Percentiles rank a stretch among this genome's conserved stretches.
phyloP scores from a whole-genome alignment of 352 stramenopile species.

The Elongisporangium senticosum region DNA sequence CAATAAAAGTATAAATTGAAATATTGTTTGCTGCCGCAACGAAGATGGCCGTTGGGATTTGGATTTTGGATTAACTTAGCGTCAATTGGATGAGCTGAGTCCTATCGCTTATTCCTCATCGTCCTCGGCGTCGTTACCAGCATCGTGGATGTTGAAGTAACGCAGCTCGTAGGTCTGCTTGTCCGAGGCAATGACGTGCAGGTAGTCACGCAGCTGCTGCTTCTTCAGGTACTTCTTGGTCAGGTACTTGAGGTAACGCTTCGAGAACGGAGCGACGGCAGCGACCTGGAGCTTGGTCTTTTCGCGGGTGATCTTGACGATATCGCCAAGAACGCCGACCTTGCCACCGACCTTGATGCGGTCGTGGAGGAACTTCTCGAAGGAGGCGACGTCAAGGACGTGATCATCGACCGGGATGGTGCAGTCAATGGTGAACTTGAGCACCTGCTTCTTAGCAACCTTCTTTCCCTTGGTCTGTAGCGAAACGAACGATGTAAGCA shows the following conservation, averaged over 20 bases:
- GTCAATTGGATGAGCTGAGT: neutral
- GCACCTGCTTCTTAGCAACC: constrained; percentile 84
- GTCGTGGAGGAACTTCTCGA: constrained; percentile 99
- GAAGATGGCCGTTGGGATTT: neutral
- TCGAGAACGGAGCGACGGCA: constrained; percentile 94
- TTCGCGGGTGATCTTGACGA: constrained; percentile 94
- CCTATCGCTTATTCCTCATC: constrained; percentile 77
- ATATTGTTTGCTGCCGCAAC: neutral
- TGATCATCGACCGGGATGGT: constrained; percentile 98
- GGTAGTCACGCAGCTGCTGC: constrained; percentile 99
- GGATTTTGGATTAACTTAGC: constrained; percentile 1
- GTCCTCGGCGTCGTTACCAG: constrained; percentile 86
- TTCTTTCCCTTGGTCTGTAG: constrained; percentile 81
- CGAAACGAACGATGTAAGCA: constrained; percentile 3
- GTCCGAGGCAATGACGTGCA: constrained; percentile 98
- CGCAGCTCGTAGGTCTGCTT: constrained; percentile 99
- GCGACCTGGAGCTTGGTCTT: constrained; percentile 97
- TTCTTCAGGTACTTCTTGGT: constrained; percentile 99
- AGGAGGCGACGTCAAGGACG: constrained; percentile 97
- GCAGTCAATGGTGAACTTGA: constrained; percentile 94
- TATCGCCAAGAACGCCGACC: constrained; percentile 93
- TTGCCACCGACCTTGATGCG: constrained; percentile 99
- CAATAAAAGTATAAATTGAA: neutral
- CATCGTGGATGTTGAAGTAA: constrained; percentile 98
- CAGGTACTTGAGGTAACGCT: constrained; percentile 99